Base-by-base conservation (phyloP, 2,329 filamentous ascomycete genomes). In the Penicillium sp. region DNA sequence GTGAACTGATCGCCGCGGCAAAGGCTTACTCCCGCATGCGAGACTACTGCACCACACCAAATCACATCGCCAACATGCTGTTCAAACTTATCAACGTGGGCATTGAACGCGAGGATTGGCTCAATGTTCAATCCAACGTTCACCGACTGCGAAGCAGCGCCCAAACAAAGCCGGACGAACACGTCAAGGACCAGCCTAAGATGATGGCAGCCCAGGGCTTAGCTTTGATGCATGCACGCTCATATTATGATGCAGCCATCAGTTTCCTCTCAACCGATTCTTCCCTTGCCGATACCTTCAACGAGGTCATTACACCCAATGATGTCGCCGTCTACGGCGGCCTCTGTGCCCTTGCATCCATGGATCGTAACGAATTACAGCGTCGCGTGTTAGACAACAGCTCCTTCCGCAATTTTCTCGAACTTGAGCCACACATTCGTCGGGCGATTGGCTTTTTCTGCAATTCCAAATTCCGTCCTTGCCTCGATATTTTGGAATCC, bases 321-420 rank as follows among this genome's bases (percentile, higher is more conserved):
- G 94, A 99, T 64, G 79, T 99, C 21, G 93, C 94, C 18, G 83
- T 94, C 8, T 99, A 97, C 63, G 94, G 93, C 45, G 92, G 90
- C 5, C 83, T 99, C 23, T 87, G 93, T 59, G 90, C 94, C 6
- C 82, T 99, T 23, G 93, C 93, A 24, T 91, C 90, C 2, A 95
- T 97, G 88, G 82, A 89, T 54, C 85, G 94, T 44, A 77, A 80
- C 7, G 85, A 90, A 56, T 79, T 99, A 21, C 88, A 94, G 69
- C 76, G 74, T 6, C 79, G 79, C 6, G 90, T 97, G 2, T 82
- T 99, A 0, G 89, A 94, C 34, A 95, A 90, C 66, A 77, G 78
- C 31, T 78, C 81, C 10, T 99, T 99, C 76, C 87, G 94, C 47
- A 85, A 83, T 42, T 96, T 94, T 68, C 82, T 99, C 13, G 94